Base-by-base conservation (phyloP, 768 basidiomycete genomes). In the Lactifluus subvellereus region DNA sequence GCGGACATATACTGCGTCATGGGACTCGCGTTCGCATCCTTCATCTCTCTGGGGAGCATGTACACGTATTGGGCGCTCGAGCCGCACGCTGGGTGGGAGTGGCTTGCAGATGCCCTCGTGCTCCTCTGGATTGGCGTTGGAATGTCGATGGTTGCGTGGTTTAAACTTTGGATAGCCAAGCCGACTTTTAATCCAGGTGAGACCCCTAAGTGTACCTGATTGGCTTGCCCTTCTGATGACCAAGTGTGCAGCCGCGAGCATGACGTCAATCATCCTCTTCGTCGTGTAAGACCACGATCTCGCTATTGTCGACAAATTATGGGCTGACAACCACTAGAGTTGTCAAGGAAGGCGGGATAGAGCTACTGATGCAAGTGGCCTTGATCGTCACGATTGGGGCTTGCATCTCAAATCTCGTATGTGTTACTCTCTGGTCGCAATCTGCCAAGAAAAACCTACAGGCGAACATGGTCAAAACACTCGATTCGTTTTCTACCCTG, bases 111-210 rank as follows among this genome's bases (percentile, higher is more conserved):
- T 67, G 69, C 82, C 47, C 72, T 91, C 22, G 87, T 87, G 11
- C 82, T 97, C 27, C 54, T 84, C 7, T 97, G 91, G 90, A 81
- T 99, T 62, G 94, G 91, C 4, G 68, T 91, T 3, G 85, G 88
- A 22, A 89, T 96, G 80, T 87, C 86, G 54, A 71, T 81, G 4
- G 72, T 98, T 18, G 92, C 94, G 1, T 98, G 91, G 89, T 84
- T 87, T 76, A 98, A 98, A 73, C 82, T 90, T 2, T 92, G 88
- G 86, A 92, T 98, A 81, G 81, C 78, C 11, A 94, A 88, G 70
- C 91, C 92, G 2, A 86, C 88, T 20, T 97, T 94, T 69, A 93
- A 93, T 69, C 88, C 91, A n/a, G 91, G 90, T 84, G 70, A 63
- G 77, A 45, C 18, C n/a, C 37, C 1, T 27, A 33, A 2, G 8